Evolutionary conservation across 2,329 filamentous ascomycete genomes (phyloP).

Genomic region (Spiromastix sp.): DNA sequence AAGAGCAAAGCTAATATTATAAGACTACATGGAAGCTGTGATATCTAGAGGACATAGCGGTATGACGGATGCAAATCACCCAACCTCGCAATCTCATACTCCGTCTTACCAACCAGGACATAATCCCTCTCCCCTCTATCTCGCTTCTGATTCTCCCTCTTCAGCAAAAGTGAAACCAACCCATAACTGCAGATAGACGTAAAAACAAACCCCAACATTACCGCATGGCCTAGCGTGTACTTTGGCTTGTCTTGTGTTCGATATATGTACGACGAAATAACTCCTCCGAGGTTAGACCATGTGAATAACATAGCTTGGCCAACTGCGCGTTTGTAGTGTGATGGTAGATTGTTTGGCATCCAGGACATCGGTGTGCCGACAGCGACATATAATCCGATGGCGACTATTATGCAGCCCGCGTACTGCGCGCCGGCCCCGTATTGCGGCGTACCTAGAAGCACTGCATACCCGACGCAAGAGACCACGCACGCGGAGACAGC

Average conservation of each 20-base stretch:
- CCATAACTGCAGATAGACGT: constrained; percentile 1
- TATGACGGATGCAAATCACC: too few species aligned
- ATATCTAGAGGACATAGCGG: too few species aligned
- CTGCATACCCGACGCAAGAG: constrained; percentile 26
- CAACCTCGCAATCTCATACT: too few species aligned
- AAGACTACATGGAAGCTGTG: too few species aligned
- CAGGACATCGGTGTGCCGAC: constrained; percentile 35
- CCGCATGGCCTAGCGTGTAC: constrained; percentile 3
- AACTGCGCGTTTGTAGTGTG: constrained; percentile 39
- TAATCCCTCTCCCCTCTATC: constrained; percentile 3
- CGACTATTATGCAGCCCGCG: constrained; percentile 29
- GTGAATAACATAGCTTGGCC: constrained; percentile 51
- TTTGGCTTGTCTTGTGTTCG: constrained; percentile 5
- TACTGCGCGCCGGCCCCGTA: constrained; percentile 21
- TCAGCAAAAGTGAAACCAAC: constrained; percentile 1
- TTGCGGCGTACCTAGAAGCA: constrained; percentile 21
- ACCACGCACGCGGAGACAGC: constrained; percentile 22
- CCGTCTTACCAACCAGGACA: too few species aligned
- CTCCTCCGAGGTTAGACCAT: constrained; percentile 35
- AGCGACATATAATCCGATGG: constrained; percentile 26
- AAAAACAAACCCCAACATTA: constrained; percentile 2
- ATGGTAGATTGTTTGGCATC: constrained; percentile 44
- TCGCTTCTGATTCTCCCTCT: constrained; percentile 2
- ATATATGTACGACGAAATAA: constrained; percentile 8
- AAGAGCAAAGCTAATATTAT: too few species aligned